phyloP scores from a whole-genome alignment of 495 filamentous ascomycete genomes.

The Tirmania nivea region DNA sequence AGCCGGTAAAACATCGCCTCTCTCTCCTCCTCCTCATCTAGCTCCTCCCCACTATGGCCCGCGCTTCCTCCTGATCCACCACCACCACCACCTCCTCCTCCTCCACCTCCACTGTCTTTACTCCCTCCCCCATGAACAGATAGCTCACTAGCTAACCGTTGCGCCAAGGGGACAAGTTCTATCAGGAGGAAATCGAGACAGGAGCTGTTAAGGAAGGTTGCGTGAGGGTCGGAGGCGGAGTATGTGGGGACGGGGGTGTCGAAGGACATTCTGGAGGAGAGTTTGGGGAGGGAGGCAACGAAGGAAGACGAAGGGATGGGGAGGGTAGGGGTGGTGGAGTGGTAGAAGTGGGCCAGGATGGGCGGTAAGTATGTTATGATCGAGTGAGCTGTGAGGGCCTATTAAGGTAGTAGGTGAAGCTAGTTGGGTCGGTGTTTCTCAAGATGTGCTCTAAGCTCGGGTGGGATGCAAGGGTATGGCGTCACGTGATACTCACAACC shows the following conservation, averaged over 20 bases:
- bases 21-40: slow-evolving; percentile 47
- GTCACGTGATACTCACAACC: too few species aligned
- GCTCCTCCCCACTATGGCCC: slow-evolving; percentile 7
- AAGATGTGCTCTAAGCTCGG: too few species aligned
- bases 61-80: slow-evolving; percentile 14
- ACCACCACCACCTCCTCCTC: slow-evolving; percentile 1
- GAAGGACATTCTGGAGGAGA: slow-evolving; percentile 40
- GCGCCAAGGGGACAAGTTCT: slow-evolving; percentile 86
- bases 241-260: slow-evolving; percentile 44
- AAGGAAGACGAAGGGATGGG: too few species aligned
- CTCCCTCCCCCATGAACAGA: neutral
- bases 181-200: slow-evolving; percentile 86
- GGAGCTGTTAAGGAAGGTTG: slow-evolving; percentile 56
- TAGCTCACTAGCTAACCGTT: slow-evolving; percentile 41
- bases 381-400: too few species aligned
- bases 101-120: slow-evolving; percentile 4
- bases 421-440: too few species aligned
- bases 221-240: slow-evolving; percentile 52
- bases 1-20: slow-evolving; percentile 68
- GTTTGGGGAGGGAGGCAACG: too few species aligned
- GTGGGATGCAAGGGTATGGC: too few species aligned
- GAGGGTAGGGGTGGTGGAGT: too few species aligned
- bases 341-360: too few species aligned
- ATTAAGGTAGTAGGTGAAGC: too few species aligned
- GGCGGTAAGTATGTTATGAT: too few species aligned